phyloP scores from a whole-genome alignment of 23 red algal genomes.

The Cyanidioschyzon merolae region DNA sequence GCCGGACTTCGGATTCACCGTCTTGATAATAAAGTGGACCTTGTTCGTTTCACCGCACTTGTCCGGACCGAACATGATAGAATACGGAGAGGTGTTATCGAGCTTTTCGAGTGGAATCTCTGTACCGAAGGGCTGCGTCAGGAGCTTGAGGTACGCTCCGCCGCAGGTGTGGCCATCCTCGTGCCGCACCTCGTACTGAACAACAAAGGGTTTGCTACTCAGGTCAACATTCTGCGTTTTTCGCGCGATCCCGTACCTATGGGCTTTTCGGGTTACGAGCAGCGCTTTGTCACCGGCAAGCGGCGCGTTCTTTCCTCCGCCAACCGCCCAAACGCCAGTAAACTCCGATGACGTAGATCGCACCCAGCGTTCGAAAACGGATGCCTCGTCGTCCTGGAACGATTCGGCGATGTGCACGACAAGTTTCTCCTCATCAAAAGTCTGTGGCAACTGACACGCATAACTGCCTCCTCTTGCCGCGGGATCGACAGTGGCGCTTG shows the following conservation, averaged over 20 bases:
- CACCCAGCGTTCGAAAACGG: constrained; percentile 41
- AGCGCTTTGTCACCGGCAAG: constrained; percentile 67
- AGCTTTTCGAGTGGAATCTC: constrained; percentile 22
- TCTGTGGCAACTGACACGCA: not conserved
- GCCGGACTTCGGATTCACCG: constrained; percentile 53
- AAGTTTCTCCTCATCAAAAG: not conserved
- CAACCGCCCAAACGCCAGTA: constrained; percentile 47
- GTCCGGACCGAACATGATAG: constrained; percentile 99
- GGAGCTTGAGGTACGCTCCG: constrained; percentile 89
- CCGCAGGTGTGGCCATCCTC: constrained; percentile 82
- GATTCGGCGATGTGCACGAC: constrained; percentile 25
- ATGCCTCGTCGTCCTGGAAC: constrained; percentile 44
- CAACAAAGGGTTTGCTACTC: constrained; percentile 32
- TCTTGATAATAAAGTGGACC: constrained; percentile 98
- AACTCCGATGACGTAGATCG: constrained; percentile 29
- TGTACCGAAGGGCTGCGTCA: constrained; percentile 27
- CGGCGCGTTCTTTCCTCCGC: constrained; percentile 53
- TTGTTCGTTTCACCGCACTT: constrained; percentile 89
- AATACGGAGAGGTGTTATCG: constrained; percentile 45
- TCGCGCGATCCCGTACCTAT: constrained; percentile 45
- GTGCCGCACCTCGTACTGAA: constrained; percentile 88
- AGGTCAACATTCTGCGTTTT: constrained; percentile 33
- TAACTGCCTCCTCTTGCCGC: not conserved
- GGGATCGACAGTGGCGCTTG: not conserved
- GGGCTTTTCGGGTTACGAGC: constrained; percentile 66